Evolutionary conservation across 805 yeast species (phyloP), one percentile per base, ranked within the genome.

Genomic region (Zygosaccharomyces bailii): DNA sequence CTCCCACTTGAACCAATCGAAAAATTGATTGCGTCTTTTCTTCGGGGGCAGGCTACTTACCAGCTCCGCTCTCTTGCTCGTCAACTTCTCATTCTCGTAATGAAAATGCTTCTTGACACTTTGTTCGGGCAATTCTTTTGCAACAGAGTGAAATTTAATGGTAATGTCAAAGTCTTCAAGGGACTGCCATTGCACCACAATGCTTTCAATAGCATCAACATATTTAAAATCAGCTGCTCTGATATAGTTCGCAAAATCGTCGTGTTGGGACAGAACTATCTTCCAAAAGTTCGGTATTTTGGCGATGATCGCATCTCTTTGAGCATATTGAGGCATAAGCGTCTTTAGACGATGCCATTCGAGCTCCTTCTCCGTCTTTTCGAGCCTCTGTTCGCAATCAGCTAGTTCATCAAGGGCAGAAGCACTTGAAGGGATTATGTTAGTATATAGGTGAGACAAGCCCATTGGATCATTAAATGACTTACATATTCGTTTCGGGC

Each of bases 1-100:
- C 0, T 93, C 84, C 90, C 95, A 89, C 38, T 71, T 70, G 60
- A 89, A 90, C 82, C 90, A 90, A 4, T 88, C 83, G 64, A 91
- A 90, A 57, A 91, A 84, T 10, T 91, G 80, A 57, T 82, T 82
- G 44, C 70, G 69, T 54, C 74, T 79, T 62, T 82, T 82, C 34
- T 79, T 81, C 16, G 73, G 77, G 16, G 63, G 50, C 23, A 37
- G n/a, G n/a, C 70, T 53, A 34, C 79, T 67, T 23, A 72, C 70
- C 31, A 71, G 68, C 33, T 69, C 65, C 2, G 72, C 85, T 0
- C 78, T 67, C 35, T 72, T 70, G 5, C 91, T 80, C 0, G 68
- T 66, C 32, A 85, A 61, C 1, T 82, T 84, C 4, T 74, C 71
- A 29, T 73, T 78, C 2, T 63, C 61, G 32, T 67, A 72, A 42